A percentile compares a stretch with the other conserved stretches of the same genome.
These are phyloP conservation scores for Aspergillus baeticus DNA, from an alignment of 495 filamentous ascomycete species.

Conservation along the genomic window DNA sequence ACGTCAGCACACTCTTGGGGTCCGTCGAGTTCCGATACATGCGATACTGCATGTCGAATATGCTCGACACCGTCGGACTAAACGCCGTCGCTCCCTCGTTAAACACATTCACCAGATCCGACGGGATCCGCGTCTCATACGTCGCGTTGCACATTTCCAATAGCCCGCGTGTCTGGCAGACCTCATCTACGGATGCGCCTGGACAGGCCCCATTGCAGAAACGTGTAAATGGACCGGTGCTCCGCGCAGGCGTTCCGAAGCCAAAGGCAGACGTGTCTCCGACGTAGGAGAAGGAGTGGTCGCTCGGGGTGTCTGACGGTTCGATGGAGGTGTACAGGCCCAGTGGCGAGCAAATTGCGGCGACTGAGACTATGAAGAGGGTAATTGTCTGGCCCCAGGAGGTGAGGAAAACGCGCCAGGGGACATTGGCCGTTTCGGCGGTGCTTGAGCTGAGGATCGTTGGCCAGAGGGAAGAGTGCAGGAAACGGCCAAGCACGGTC, in stretches of 20 bases:
- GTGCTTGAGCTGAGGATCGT: constrained; percentile 22
- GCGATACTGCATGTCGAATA: constrained; percentile 43
- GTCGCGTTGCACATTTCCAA: not conserved
- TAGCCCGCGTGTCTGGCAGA: not conserved
- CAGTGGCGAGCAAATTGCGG: constrained; percentile 30
- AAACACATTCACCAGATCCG: constrained; percentile 28
- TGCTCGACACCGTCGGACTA: constrained; percentile 33
- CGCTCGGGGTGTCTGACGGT: not conserved
- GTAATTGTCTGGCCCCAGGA: constrained; percentile 9
- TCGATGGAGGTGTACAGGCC: constrained; percentile 26
- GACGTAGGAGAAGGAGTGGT: constrained; percentile 24
- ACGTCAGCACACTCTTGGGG: not conserved
- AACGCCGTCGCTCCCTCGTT: constrained; percentile 22
- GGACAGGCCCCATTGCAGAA: constrained; percentile 7
- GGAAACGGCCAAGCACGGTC: constrained; percentile 17
- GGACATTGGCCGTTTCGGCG: constrained; percentile 13
- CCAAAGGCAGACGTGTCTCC: constrained; percentile 17
- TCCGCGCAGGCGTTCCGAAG: constrained; percentile 16
- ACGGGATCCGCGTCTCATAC: constrained; percentile 22
- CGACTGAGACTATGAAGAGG: constrained; percentile 14
- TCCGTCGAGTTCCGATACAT: constrained; percentile 17
- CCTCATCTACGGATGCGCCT: not conserved
- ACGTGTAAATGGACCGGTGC: constrained; percentile 12
- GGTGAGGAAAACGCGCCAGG: constrained; percentile 4
- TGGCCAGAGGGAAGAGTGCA: constrained; percentile 30